These are phyloP conservation scores for Rhodotorula toruloides DNA, from an alignment of 768 basidiomycete species.

Conservation along the genomic window DNA sequence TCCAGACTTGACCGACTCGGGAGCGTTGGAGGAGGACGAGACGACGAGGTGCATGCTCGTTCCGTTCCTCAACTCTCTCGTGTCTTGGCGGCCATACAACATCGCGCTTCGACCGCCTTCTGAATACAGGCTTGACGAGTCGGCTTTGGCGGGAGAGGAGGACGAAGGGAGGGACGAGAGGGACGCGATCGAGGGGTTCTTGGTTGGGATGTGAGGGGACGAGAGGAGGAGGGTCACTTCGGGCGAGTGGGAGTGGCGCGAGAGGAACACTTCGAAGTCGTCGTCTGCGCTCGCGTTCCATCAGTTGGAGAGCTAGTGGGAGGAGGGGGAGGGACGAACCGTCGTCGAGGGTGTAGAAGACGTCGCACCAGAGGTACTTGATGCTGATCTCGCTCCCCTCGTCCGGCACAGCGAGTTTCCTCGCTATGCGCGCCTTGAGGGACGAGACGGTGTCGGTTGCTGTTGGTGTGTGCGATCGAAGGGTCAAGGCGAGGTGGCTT, in stretches of 20 bases:
- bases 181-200: slow-evolving; percentile 37
- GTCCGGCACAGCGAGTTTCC: slow-evolving; percentile 35
- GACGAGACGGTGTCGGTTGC: slow-evolving; percentile 26
- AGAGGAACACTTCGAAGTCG: slow-evolving; percentile 39
- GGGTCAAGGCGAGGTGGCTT: background rate
- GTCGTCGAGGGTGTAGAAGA: slow-evolving; percentile 42
- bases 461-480: background rate
- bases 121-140: slow-evolving; percentile 34
- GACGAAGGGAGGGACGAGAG: slow-evolving; percentile 34
- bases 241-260: slow-evolving; percentile 11
- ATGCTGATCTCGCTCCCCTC: slow-evolving; percentile 20
- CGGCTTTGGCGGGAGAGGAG: slow-evolving; percentile 9
- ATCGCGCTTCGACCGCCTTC: slow-evolving; percentile 21
- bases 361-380: slow-evolving; percentile 41
- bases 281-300: slow-evolving; percentile 31
- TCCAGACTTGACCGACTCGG: no score
- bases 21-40: no score
- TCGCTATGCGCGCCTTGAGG: slow-evolving; percentile 23
- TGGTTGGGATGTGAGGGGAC: slow-evolving; percentile 34
- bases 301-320: no score
- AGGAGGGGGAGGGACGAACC: slow-evolving; percentile 20
- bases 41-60: slow-evolving; percentile 41
- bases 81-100: slow-evolving; percentile 34
- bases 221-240: slow-evolving; percentile 34
- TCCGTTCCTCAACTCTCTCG: background rate